These are phyloP conservation scores for Henckelia pumila DNA, from an alignment of 257 asterid genomes.

Conservation along the genomic window DNA sequence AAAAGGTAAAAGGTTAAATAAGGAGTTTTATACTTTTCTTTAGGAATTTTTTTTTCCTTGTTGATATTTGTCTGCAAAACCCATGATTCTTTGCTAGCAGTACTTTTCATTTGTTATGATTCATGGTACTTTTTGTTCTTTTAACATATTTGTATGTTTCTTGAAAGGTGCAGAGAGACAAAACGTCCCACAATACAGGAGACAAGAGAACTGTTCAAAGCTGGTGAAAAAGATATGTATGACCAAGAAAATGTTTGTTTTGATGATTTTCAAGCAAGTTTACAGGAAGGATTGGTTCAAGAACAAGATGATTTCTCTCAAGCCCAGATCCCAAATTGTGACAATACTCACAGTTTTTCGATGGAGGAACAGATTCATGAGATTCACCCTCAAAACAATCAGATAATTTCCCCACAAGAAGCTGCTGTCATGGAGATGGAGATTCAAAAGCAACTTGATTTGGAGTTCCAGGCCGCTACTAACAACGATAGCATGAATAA, in stretches of 20 bases:
- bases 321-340: conserved; percentile 33
- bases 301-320: conserved; percentile 48
- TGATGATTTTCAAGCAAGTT: conserved; percentile 34
- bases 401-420: conserved; percentile 27
- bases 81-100: not conserved
- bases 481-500: conserved; percentile 29
- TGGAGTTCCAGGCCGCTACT: conserved; percentile 45
- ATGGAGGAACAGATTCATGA: conserved; percentile 34
- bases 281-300: conserved; percentile 37
- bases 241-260: conserved; percentile 49
- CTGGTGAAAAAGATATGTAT: conserved; percentile 38
- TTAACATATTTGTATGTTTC: conserved; percentile 17
- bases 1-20: not conserved
- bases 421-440: conserved; percentile 56
- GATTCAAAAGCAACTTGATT: conserved; percentile 51
- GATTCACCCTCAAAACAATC: conserved; percentile 26
- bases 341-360: conserved; percentile 33
- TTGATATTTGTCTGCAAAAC: conserved; percentile 14
- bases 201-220: conserved; percentile 22
- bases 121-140: conserved; percentile 22
- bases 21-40: not conserved
- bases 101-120: conserved; percentile 12
- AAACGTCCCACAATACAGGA: conserved; percentile 23
- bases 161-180: conserved; percentile 28
- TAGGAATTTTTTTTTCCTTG: conserved; percentile 19